phyloP scores from a whole-genome alignment of 345 rosid species.

The Euclidium syriacum region DNA sequence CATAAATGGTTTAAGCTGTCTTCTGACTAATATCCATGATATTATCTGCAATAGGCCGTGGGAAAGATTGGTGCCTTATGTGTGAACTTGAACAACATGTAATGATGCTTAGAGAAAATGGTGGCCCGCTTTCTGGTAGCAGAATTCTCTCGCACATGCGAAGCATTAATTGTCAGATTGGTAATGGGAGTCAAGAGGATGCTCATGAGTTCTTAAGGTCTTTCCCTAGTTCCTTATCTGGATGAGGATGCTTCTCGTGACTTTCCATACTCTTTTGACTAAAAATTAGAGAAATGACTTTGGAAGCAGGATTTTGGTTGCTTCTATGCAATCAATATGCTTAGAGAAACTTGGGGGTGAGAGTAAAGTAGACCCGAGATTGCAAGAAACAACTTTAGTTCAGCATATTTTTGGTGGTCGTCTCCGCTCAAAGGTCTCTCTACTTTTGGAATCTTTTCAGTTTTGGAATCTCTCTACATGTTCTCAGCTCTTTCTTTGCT shows the following conservation, averaged over 20 bases:
- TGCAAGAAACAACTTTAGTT: slow-evolving; percentile 82
- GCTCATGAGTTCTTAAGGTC: slow-evolving; percentile 90
- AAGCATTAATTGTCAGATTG: slow-evolving; percentile 62
- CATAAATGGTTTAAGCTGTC: background rate
- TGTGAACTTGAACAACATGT: slow-evolving; percentile 88
- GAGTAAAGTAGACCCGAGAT: slow-evolving; percentile 54
- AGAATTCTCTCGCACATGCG: slow-evolving; percentile 64
- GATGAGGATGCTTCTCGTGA: slow-evolving; percentile 10
- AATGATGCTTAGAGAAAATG: slow-evolving; percentile 59
- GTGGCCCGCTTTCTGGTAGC: slow-evolving; percentile 66
- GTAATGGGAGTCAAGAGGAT: slow-evolving; percentile 88
- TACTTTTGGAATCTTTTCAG: background rate
- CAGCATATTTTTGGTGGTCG: slow-evolving; percentile 81
- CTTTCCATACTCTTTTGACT: background rate
- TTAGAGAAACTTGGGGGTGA: slow-evolving; percentile 79
- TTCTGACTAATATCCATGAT: background rate
- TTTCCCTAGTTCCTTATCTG: slow-evolving; percentile 7
- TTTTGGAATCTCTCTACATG: no score
- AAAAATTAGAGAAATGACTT: no score
- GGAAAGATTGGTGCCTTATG: slow-evolving; percentile 76
- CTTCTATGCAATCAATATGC: slow-evolving; percentile 86
- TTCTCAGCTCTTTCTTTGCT: background rate
- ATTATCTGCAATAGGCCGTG: slow-evolving; percentile 40
- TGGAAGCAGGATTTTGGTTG: slow-evolving; percentile 70
- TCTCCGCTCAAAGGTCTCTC: slow-evolving; percentile 61